phyloP scores from a whole-genome alignment of 805 yeast genomes.

The Cyberlindnera bimundalis region DNA sequence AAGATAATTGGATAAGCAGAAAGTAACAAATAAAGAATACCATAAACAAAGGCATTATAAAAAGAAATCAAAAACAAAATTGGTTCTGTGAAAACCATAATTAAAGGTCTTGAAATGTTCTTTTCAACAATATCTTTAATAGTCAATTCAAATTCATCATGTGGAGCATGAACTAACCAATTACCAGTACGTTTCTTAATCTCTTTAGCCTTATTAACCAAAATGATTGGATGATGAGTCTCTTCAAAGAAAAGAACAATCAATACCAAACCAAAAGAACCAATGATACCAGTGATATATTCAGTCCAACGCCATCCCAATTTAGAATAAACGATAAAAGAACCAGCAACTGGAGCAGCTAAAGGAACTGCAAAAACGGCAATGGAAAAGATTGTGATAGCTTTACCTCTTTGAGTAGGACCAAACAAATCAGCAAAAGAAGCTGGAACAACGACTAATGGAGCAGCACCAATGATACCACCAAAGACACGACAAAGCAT shows the following conservation, averaged over 20 bases:
- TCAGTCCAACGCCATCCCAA: conserved; percentile 85
- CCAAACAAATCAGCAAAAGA: conserved; percentile 79
- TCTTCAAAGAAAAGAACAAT: conserved; percentile 49
- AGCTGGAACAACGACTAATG: conserved; percentile 84
- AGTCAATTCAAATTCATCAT: conserved; percentile 57
- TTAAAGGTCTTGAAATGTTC: conserved; percentile 54
- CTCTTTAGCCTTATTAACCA: conserved; percentile 56
- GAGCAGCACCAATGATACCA: conserved; percentile 81
- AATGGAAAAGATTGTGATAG: conserved; percentile 66
- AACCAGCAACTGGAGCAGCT: conserved; percentile 76
- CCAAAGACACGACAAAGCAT: conserved; percentile 76
- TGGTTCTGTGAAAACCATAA: conserved; percentile 68
- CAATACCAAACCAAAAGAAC: conserved; percentile 38
- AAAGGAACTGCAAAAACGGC: conserved; percentile 79
- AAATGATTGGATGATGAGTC: conserved; percentile 67
- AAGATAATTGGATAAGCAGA: conserved; percentile 78
- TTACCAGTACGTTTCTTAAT: conserved; percentile 69
- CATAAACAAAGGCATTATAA: conserved; percentile 77
- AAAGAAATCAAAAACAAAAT: conserved; percentile 63
- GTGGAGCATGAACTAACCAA: conserved; percentile 77
- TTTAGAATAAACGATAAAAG: conserved; percentile 54
- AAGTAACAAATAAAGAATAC: conserved; percentile 68
- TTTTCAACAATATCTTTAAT: conserved; percentile 58
- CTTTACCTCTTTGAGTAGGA: conserved; percentile 66
- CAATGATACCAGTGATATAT: conserved; percentile 66